A percentile compares a stretch with the other conserved stretches of the same genome.
These are phyloP conservation scores for Phanerochaete carnosa DNA, from an alignment of 768 basidiomycete genomes.

Conservation along the genomic window DNA sequence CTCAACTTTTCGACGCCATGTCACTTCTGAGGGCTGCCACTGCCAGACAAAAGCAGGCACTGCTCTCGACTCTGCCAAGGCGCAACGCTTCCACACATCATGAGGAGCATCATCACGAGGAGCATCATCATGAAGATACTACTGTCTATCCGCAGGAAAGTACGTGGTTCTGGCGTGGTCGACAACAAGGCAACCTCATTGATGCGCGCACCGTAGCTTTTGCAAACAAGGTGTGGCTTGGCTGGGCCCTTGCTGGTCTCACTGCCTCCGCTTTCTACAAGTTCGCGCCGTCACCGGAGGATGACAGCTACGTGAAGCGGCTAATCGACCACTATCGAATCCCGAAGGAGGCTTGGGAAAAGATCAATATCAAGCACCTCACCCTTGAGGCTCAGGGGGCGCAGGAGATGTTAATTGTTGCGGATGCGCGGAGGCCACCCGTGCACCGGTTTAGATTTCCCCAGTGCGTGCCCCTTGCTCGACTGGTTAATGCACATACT, in stretches of 20 bases:
- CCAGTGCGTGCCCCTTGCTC: slow-evolving; percentile 48
- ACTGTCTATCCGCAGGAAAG: slow-evolving; percentile 59
- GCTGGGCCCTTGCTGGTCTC: slow-evolving; percentile 49
- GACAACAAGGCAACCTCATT: background rate
- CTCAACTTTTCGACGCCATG: slow-evolving; percentile 30
- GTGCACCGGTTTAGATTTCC: slow-evolving; percentile 69
- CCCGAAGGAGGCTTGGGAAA: slow-evolving; percentile 51
- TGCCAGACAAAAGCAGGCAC: slow-evolving; percentile 29
- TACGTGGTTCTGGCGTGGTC: slow-evolving; percentile 24
- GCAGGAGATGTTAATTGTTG: slow-evolving; percentile 39
- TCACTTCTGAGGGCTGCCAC: slow-evolving; percentile 39
- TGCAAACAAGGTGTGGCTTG: slow-evolving; percentile 63
- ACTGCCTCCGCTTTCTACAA: slow-evolving; percentile 59
- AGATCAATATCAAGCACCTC: slow-evolving; percentile 56
- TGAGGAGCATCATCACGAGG: slow-evolving; percentile 34
- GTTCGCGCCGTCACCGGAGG: slow-evolving; percentile 57
- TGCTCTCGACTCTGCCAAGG: slow-evolving; percentile 32
- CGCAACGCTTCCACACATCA: slow-evolving; percentile 43
- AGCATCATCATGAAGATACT: slow-evolving; percentile 36
- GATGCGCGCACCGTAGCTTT: slow-evolving; percentile 45
- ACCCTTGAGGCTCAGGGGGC: slow-evolving; percentile 40
- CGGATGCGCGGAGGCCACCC: slow-evolving; percentile 39
- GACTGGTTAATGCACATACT: background rate
- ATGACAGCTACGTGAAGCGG: slow-evolving; percentile 62
- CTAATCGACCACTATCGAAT: slow-evolving; percentile 61